Conservation (phyloP, 257 asterid genomes). For the Nicotiana undulata region DNA sequence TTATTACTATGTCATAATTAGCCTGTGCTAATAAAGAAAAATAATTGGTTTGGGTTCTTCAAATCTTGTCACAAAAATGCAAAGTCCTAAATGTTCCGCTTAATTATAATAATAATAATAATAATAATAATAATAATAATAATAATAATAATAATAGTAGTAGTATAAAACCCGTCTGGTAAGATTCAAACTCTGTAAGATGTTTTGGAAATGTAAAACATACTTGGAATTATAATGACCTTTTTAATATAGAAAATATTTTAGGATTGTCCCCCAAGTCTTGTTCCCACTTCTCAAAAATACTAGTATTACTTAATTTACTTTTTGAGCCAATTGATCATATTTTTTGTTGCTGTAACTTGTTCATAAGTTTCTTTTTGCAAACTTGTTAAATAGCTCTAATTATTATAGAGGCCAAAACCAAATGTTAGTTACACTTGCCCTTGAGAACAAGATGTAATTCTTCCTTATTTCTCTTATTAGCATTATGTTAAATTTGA, state of each 20-base stretch:
- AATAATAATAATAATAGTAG: background rate
- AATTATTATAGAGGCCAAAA: too few species aligned
- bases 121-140: background rate
- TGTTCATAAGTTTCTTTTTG: background rate
- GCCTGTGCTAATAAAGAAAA: background rate
- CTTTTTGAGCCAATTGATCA: background rate
- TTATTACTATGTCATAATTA: background rate
- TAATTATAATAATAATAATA: background rate
- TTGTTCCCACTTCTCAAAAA: background rate
- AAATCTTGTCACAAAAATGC: background rate
- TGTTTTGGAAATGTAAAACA: background rate
- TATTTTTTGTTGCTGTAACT: background rate
- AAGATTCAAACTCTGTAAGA: background rate
- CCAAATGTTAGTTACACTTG: background rate
- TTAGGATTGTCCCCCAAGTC: background rate
- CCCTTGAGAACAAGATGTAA: background rate
- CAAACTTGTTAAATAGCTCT: background rate
- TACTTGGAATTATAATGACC: background rate
- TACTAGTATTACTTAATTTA: background rate
- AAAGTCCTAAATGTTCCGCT: slow-evolving; percentile 1
- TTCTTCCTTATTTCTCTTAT: background rate
- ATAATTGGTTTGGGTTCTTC: background rate
- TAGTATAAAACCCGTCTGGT: background rate
- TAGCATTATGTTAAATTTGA: background rate
- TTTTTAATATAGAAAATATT: background rate